Base-by-base conservation (phyloP, 2,329 filamentous ascomycete species). In the Colletotrichum sp. region DNA sequence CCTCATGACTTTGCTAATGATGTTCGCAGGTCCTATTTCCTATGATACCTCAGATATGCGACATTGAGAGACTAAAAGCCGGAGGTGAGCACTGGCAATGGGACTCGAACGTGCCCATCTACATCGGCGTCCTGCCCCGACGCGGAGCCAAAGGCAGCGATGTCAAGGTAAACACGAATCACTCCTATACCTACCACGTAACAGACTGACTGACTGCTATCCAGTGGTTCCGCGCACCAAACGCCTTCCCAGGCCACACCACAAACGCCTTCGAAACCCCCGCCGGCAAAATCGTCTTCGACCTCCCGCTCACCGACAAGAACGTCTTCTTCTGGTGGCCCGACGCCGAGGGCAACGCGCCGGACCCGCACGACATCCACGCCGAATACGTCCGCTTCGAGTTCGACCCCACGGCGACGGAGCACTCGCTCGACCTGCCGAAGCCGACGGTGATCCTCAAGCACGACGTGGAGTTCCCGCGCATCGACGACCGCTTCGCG, bases 311-410 rank as follows among this genome's bases (percentile, higher is more conserved):
- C 2, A 82, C 80, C n/a, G 79, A 85, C 55, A 80, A 82, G 57
- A 87, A 87, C 67, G 83, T 84, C 6, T 87, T 88, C 76, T 86
- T 84, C 79, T 86, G 84, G 83, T 86, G 81, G 83, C 84, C 84
- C 11, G 84, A 86, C 70, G 80, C 78, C 3, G 28, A 84, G 4
- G 85, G 83, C 1, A 82, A 82, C 65, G 80, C 83, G 0, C 83
- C 84, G 0, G 77, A 80, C 11, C 83, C 84, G 28, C 74, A 75
- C 36, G 68, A 74, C 6, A 80, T 84, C 66, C 68, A 71, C 13
- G 79, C 79, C 22, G 77, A 82, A 4, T 75, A 75, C 69, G 69
- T 75, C 6, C 63, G 73, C 57, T 72, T 72, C 63, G 69, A 75
- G 15, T 64, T 75, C 70, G 73, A 75, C 57, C 73, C 73, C 34